Percentiles rank a stretch among this genome's conserved stretches.
Conservation (phyloP, 2,329 filamentous ascomycete genomes). For the Fonsecaea multimorphosa region DNA sequence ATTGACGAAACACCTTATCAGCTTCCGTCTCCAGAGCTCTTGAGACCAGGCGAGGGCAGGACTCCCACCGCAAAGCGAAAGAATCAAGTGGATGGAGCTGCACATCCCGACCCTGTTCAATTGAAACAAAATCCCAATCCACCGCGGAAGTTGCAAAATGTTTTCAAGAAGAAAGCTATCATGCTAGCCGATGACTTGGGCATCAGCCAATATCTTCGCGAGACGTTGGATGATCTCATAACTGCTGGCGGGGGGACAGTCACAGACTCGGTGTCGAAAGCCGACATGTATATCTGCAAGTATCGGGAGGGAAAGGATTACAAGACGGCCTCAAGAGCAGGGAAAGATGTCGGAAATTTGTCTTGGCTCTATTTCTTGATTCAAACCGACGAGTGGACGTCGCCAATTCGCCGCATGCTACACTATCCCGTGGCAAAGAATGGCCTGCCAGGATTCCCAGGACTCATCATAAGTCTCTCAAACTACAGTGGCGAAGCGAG, state of each 20-base stretch:
- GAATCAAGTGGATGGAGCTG: constrained; percentile 71
- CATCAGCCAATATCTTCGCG: constrained; percentile 69
- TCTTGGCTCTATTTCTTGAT: constrained; percentile 95
- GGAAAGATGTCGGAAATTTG: constrained; percentile 87
- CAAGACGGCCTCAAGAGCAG: constrained; percentile 72
- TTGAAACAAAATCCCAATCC: constrained; percentile 43
- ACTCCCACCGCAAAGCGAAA: constrained; percentile 63
- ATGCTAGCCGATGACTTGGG: constrained; percentile 77
- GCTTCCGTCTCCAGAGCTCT: constrained; percentile 83
- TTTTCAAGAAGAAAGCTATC: constrained; percentile 79
- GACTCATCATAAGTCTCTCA: constrained; percentile 82
- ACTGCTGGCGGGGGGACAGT: constrained; percentile 72
- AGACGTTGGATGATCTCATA: constrained; percentile 74
- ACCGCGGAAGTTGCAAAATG: constrained; percentile 59
- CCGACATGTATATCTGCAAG: constrained; percentile 85
- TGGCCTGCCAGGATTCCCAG: constrained; percentile 79
- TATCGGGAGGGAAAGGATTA: constrained; percentile 85
- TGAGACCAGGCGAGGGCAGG: constrained; percentile 62
- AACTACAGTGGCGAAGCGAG: constrained; percentile 96
- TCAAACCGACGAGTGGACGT: constrained; percentile 85
- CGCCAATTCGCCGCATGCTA: constrained; percentile 78
- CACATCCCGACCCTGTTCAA: constrained; percentile 48
- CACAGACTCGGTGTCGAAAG: constrained; percentile 68
- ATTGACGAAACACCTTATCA: constrained; percentile 88
- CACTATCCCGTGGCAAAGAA: constrained; percentile 85